Evolutionary conservation across 148 eudicot genomes (phyloP).

Genomic region (Bassia scoparia): DNA sequence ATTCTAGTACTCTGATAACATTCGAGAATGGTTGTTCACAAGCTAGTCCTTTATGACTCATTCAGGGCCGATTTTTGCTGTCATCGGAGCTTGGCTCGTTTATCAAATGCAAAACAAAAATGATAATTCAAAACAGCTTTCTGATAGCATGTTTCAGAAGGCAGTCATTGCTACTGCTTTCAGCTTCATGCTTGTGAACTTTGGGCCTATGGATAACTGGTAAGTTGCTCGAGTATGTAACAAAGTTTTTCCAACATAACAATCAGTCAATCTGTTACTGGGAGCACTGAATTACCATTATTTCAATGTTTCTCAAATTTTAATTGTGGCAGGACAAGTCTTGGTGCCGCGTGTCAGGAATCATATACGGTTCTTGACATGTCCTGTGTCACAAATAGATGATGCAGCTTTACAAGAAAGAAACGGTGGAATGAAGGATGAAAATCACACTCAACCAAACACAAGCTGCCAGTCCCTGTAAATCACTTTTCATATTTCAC

Average conservation of each 20-base stretch:
- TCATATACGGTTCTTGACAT: slow-evolving; percentile 48
- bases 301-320: neutral
- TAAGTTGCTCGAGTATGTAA: slow-evolving; percentile 18
- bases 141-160: slow-evolving; percentile 55
- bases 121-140: slow-evolving; percentile 35
- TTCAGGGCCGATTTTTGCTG: slow-evolving; percentile 76
- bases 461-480: slow-evolving; percentile 51
- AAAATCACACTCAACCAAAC: slow-evolving; percentile 38
- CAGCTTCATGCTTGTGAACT: slow-evolving; percentile 53
- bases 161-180: slow-evolving; percentile 55
- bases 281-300: no score
- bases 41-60: neutral
- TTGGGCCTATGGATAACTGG: slow-evolving; percentile 82
- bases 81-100: slow-evolving; percentile 81
- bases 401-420: slow-evolving; percentile 36
- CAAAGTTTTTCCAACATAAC: neutral
- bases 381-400: slow-evolving; percentile 48
- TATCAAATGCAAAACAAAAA: slow-evolving; percentile 66
- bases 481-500: slow-evolving; percentile 56
- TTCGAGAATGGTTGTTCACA: neutral
- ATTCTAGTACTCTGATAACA: neutral
- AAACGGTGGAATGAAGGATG: slow-evolving; percentile 30
- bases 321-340: slow-evolving; percentile 50
- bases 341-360: slow-evolving; percentile 63
- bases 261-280: no score